Evolutionary conservation across 306 rosid genomes (phyloP).

Genomic region (Dalbergia cochinchinensis): DNA sequence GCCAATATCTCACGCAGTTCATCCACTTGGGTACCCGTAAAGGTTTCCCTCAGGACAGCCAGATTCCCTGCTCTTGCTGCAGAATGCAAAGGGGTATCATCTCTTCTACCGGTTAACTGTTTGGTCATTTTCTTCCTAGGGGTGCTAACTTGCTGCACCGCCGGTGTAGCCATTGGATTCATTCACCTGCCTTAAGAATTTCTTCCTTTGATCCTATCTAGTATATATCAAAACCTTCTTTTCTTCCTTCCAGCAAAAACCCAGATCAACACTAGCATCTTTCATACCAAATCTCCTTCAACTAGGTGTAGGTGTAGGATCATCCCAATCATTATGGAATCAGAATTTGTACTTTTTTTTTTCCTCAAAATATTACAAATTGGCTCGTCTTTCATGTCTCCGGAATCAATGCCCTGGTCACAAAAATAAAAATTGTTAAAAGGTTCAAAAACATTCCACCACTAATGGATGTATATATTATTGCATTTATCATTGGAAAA

Average conservation of each 20-base stretch:
- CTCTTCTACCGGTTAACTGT: slow-evolving; percentile 92
- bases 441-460: slow-evolving; percentile 48
- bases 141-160: slow-evolving; percentile 47
- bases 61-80: slow-evolving; percentile 83
- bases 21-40: slow-evolving; percentile 52
- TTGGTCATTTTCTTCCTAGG: slow-evolving; percentile 84
- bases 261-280: slow-evolving; percentile 59
- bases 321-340: slow-evolving; percentile 47
- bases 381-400: slow-evolving; percentile 4
- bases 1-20: slow-evolving; percentile 64
- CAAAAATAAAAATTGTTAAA: neutral
- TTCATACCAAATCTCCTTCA: slow-evolving; percentile 46
- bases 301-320: slow-evolving; percentile 33
- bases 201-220: slow-evolving; percentile 34
- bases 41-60: slow-evolving; percentile 52
- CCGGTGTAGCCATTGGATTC: slow-evolving; percentile 54
- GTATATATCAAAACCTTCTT: slow-evolving; percentile 37
- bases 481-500: slow-evolving; percentile 15
- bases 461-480: neutral
- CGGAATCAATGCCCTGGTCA: slow-evolving; percentile 36
- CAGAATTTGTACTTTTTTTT: neutral
- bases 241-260: slow-evolving; percentile 56
- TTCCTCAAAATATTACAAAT: neutral
- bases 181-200: slow-evolving; percentile 20
- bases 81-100: slow-evolving; percentile 80